Evolutionary conservation across 768 basidiomycete species (phyloP), one percentile per base, ranked within the genome.

Genomic region (Rhodotorula toruloides): DNA sequence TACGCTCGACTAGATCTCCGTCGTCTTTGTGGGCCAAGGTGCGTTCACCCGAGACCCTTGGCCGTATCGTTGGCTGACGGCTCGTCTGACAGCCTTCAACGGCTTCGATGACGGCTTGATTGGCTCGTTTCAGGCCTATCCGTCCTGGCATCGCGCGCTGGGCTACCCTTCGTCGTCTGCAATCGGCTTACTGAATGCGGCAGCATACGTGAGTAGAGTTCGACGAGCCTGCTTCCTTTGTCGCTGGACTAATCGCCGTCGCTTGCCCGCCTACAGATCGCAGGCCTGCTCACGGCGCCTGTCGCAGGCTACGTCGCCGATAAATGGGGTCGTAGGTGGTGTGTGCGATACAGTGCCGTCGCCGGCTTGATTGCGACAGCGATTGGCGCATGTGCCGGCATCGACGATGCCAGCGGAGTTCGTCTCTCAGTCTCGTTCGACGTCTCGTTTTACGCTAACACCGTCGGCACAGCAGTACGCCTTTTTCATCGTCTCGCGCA

Each of bases 261-360:
- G n/a, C n/a, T n/a, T n/a, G n/a, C n/a, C n/a, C n/a, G n/a, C n/a
- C n/a, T n/a, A n/a, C n/a, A n/a, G n/a, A n/a, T n/a, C n/a, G 43
- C 53, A 17, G 61, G 59, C 13, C 29, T 63, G 22, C 25, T 55
- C n/a, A 63, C 61, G 9, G 54, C 54, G 21, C 61, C 54, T 21
- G 22, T 43, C 27, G 61, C 61, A 3, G 14, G 36, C 43, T 63
- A 63, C 50, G 61, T 56, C 27, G 54, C 61, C 16, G 61, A 63
- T 31, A 34, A 27, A 14, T 63, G 25, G n/a, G 61, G 61, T 27
- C 61, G 63, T 6, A 4, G 48, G 27, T 55, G 54, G 54, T 55
- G 54, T 42, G 32, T 55, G 19, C 54, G 54, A 2, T 55, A 42
- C 40, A 19, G 16, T 1, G 54, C 54, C 29, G 19, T 55, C 8